A percentile compares a stretch with the other conserved stretches of the same genome.
Conservation (phyloP, 2,329 filamentous ascomycete species). For the Colletotrichum spaethianum region DNA sequence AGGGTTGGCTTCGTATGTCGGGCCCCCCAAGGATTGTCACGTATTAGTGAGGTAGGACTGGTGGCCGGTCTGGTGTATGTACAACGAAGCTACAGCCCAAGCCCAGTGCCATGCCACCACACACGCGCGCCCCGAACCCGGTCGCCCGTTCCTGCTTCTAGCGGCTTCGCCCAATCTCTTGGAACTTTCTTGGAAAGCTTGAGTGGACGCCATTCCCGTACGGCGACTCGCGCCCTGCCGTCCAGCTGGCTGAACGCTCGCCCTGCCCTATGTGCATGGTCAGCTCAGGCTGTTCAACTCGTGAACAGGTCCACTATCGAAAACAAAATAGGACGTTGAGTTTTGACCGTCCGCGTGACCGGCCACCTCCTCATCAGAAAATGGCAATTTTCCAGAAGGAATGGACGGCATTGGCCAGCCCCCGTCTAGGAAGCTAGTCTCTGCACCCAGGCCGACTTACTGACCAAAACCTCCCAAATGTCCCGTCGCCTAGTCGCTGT, state of each 20-base stretch:
- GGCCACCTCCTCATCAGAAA: constrained; percentile 1
- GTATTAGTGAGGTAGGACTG: not conserved
- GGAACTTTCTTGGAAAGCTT: constrained; percentile 43
- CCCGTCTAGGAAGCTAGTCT: not conserved
- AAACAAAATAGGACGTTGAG: not conserved
- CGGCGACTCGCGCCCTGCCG: constrained; percentile 32
- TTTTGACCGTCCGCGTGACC: not conserved
- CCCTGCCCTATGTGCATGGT: constrained; percentile 20
- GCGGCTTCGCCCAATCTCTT: constrained; percentile 42
- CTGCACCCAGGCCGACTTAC: not conserved
- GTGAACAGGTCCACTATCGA: not conserved
- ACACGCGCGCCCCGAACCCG: constrained; percentile 20
- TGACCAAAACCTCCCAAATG: not conserved
- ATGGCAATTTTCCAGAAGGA: constrained; percentile 35
- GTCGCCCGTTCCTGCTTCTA: constrained; percentile 34
- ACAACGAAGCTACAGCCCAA: not conserved
- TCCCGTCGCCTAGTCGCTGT: constrained; percentile 12
- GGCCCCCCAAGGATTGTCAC: constrained; percentile 1
- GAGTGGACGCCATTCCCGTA: constrained; percentile 41
- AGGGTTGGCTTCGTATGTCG: not conserved
- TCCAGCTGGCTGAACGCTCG: constrained; percentile 33
- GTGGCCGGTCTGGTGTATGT: not conserved
- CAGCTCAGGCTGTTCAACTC: not conserved
- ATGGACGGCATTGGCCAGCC: not conserved
- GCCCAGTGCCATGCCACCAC: constrained; percentile 11